Evolutionary conservation across 2,329 filamentous ascomycete species (phyloP), one percentile per base, ranked within the genome.

Genomic region (Epichloe bromicola): DNA sequence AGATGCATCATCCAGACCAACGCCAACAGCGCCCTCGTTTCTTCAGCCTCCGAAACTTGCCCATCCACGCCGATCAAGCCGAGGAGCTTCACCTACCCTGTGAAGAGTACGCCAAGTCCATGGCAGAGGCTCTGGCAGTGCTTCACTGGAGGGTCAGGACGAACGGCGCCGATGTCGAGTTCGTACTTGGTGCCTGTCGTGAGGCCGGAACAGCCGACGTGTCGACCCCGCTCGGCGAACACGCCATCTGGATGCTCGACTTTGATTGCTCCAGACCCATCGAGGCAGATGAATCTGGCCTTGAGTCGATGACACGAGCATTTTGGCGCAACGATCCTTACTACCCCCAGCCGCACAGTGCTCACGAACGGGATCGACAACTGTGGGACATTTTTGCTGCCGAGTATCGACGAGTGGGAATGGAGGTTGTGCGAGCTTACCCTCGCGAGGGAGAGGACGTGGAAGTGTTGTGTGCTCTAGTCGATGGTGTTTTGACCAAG

Each of bases 141-240:
- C 61, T 80, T 48, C 70, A 76, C 53, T 81, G 74, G 75, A 44
- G 56, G 1, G 70, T 65, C 0, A 54, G 61, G 11, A 58, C 77
- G 0, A 75, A 80, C 54, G 76, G 69, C 1, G 73, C 72, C 37
- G 76, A 78, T 44, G 66, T 81, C 2, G 74, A 81, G 46, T 80
- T 79, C 55, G 76, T 80, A 0, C 67, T 80, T 2, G 71, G 59
- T 7, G 57, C 54, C 1, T 47, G 54, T 19, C 54, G 59, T 49
- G 15, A 7, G n/a, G 54, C 53, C 10, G 33, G 12, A 3, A 48
- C 46, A 2, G 40, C 5, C 2, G 11, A n/a, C 40, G 33, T 14
- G 19, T 37, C 49, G 47, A n/a, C 39, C 1, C 41, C 41, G 57
- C 23, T 74, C 0, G 68, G 65, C 0, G 10, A 53, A 0, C 67